Evolutionary conservation across 257 asterid genomes (phyloP).

Genomic region (Linaria vulgaris): DNA sequence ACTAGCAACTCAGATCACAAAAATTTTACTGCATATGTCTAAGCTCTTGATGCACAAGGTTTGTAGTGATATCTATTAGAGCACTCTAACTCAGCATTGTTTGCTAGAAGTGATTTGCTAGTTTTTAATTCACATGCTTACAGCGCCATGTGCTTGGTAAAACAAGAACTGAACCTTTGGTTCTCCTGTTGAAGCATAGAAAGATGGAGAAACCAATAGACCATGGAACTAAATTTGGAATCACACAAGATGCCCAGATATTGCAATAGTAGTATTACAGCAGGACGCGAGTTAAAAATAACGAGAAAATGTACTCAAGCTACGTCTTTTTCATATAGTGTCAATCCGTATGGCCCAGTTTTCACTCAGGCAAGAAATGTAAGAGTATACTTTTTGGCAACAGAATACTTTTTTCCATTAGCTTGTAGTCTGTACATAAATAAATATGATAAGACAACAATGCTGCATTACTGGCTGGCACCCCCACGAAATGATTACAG

Average conservation of each 20-base stretch:
- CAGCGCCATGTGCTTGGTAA: too few relatives aligned
- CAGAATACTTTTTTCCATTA: too few relatives aligned
- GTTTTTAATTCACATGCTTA: background rate
- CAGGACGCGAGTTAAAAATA: background rate
- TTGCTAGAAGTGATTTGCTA: background rate
- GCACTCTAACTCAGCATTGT: background rate
- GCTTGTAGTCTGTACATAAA: too few relatives aligned
- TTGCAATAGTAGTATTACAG: background rate
- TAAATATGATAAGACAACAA: too few relatives aligned
- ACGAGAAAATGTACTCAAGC: background rate
- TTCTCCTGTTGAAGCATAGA: too few relatives aligned
- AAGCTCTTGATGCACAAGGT: constrained; percentile 4
- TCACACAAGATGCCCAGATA: background rate
- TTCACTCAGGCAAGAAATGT: too few relatives aligned
- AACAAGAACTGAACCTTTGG: too few relatives aligned
- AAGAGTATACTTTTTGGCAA: too few relatives aligned
- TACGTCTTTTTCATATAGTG: too few relatives aligned
- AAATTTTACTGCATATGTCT: constrained; percentile 6
- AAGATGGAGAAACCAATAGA: background rate
- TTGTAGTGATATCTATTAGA: background rate
- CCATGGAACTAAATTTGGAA: background rate
- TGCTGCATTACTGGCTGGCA: too few relatives aligned
- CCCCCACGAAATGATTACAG: too few relatives aligned
- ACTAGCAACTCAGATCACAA: background rate
- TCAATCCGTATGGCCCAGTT: too few relatives aligned